Base-by-base conservation (phyloP, 1,284 basidiomycete genomes). In the Heterobasidion parviporum region DNA sequence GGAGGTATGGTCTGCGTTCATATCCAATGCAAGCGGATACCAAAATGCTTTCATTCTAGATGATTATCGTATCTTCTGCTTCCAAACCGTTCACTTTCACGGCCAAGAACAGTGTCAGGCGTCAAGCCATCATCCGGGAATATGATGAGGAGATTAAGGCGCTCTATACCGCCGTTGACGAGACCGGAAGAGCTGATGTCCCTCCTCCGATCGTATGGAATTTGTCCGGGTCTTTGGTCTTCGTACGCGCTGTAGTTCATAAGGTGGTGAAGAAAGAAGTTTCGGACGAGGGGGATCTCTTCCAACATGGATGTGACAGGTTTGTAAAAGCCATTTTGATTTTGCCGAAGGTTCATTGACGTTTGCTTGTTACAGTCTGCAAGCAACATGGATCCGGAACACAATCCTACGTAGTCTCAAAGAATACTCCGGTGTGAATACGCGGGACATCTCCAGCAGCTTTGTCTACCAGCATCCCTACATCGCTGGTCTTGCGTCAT, bases 281-380 rank as follows among this genome's bases (percentile, higher is more conserved):
- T 3, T 35, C 47, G 32, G 67, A 69, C 50, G 55, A 63, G 33
- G 66, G 60, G 14, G 71, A 74, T 57, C 53, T 73, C 8, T 75
- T 74, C 59, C 64, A 65, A 50, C 58, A 66, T 34, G 72, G 72
- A 15, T 68, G 69, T 50, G 72, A 74, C 55, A 74, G 72, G 70
- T 69, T 15, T 8, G 54, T 43, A 26, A 16, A 14, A 14, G 35
- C 1, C 6, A n/a, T 16, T 8, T 33, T 10, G 14, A 32, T 33
- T 33, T n/a, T 10, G 26, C n/a, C 26, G 26, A 18, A 15, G 26
- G 12, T 51, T 34, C 56, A 20, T 32, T 20, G 26, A 12, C 4
- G 12, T 45, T 50, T n/a, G 41, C 26, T 20, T 5, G 5, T 15
- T 16, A 1, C 52, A 71, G 70, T 59, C 56, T 73, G 49, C 66